Evolutionary conservation across 192 early-diverging fungal genomes (phyloP), one percentile per base, ranked within the genome.

Genomic region (Podila epigama): DNA sequence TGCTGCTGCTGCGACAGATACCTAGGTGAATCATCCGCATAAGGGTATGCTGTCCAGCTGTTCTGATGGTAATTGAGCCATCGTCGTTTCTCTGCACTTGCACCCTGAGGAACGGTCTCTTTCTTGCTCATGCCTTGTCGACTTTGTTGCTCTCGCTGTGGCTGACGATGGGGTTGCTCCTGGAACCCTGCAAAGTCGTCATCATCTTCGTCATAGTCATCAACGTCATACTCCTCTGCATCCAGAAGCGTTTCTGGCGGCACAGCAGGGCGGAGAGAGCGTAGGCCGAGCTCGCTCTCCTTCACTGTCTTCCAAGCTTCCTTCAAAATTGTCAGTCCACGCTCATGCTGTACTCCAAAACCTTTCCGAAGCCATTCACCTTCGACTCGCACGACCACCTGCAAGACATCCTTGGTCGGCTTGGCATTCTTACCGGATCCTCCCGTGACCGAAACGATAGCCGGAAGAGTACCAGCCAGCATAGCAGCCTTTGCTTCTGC

Each of bases 271-370:
- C 66, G 52, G 37, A 77, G 50, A 2, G 66, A 36, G n/a, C 56
- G 34, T 10, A 68, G 10, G 18, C 73, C 73, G 1, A 58, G 29
- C 20, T 68, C 66, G 48, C 56, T 77, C 27, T 77, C 73, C 13
- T 68, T 68, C 48, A 77, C 66, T 32, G 60, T 77, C 44, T 63
- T 64, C 73, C 73, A 77, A 1, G 73, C 73, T n/a, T 77, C 73
- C 42, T 68, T 61, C 48, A 77, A 32, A 12, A 77, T 57, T 12
- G 60, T 68, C 32, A 77, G 66, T 1, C 73, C 73, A n/a, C 27
- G 54, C n/a, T 77, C 73, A 9, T 63, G 51, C 56, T 77, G 60
- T 3, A 77, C 66, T 3, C 73, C 73, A 51, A 77, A 77, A 1
- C 73, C 73, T 28, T 77, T 77, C 12, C 73, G 66, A 12, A 77